phyloP scores from a whole-genome alignment of 208 protist genomes.

The Crithidia expoeki region DNA sequence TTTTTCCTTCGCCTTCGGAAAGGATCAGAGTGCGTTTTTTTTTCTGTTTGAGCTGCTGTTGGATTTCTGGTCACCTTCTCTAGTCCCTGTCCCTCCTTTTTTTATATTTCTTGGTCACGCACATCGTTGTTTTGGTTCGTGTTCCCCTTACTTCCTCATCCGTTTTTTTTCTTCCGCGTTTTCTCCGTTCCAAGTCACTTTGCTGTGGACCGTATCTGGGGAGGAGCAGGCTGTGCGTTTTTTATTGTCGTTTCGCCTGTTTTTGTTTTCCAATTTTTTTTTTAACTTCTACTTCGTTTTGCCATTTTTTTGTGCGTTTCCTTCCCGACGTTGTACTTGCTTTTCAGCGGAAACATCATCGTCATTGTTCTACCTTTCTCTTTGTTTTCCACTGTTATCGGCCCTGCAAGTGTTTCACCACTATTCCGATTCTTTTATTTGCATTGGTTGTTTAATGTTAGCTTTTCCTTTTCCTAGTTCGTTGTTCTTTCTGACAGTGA shows the following conservation, averaged over 20 bases:
- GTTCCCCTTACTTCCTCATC: neutral
- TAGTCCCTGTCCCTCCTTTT: neutral
- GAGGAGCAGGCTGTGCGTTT: too few relatives aligned
- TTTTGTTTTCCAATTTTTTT: too few relatives aligned
- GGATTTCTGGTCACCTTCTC: neutral
- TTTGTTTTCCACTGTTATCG: neutral
- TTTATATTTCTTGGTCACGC: neutral
- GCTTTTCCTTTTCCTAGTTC: neutral
- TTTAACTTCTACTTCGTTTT: neutral
- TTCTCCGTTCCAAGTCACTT: neutral
- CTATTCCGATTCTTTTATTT: neutral
- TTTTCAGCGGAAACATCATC: neutral
- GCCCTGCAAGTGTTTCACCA: neutral
- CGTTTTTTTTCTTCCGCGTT: conserved; percentile 2
- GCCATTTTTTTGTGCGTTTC: neutral
- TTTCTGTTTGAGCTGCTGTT: neutral
- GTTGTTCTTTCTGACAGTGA: conserved; percentile 1
- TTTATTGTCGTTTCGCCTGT: too few relatives aligned
- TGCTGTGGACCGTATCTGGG: neutral
- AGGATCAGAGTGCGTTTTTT: neutral
- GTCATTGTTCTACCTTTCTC: neutral
- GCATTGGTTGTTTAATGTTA: neutral
- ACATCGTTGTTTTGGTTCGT: neutral
- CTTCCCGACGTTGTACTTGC: neutral
- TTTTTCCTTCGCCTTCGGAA: neutral